phyloP scores from a whole-genome alignment of 2,329 filamentous ascomycete genomes.

The Fragosphaeria purpurea region DNA sequence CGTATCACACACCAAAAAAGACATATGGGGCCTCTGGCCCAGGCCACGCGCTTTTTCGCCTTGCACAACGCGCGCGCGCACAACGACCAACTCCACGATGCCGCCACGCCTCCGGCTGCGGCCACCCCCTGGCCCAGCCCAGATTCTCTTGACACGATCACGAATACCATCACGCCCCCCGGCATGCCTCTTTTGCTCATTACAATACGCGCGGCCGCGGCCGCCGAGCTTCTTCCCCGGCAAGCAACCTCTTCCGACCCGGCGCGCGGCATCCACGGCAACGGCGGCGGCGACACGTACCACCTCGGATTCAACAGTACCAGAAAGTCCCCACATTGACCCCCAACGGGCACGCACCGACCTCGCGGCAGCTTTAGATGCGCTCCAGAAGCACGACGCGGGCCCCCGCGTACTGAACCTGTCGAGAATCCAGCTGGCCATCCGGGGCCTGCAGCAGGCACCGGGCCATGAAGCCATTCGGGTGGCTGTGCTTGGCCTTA shows the following conservation, averaged over 20 bases:
- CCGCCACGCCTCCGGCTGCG: slow-evolving; percentile 19
- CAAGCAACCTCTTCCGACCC: slow-evolving; percentile 1
- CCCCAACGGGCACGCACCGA: slow-evolving; percentile 23
- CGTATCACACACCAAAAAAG: too few species aligned
- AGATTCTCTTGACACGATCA: background rate
- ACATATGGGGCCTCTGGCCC: too few species aligned
- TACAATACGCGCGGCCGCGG: slow-evolving; percentile 7
- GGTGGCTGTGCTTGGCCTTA: slow-evolving; percentile 46
- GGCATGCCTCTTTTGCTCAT: slow-evolving; percentile 24
- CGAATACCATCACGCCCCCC: slow-evolving; percentile 6
- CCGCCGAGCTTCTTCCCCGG: background rate
- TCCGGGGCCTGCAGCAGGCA: slow-evolving; percentile 50
- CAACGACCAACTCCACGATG: slow-evolving; percentile 14
- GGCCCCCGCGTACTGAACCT: slow-evolving; percentile 51
- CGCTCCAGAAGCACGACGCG: slow-evolving; percentile 47
- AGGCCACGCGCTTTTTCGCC: too few species aligned
- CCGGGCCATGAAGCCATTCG: slow-evolving; percentile 48
- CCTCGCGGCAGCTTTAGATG: slow-evolving; percentile 48
- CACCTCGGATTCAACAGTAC: slow-evolving; percentile 24
- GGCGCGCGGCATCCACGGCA: slow-evolving; percentile 17
- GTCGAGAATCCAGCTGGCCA: slow-evolving; percentile 61
- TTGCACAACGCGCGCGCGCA: too few species aligned
- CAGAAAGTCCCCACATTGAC: slow-evolving; percentile 9
- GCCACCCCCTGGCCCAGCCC: slow-evolving; percentile 2
- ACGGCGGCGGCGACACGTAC: slow-evolving; percentile 1